A percentile compares a stretch with the other conserved stretches of the same genome.
These are phyloP conservation scores for Pyrenochaeta sp. DNA, from an alignment of 2,329 filamentous ascomycete species.

Conservation along the genomic window DNA sequence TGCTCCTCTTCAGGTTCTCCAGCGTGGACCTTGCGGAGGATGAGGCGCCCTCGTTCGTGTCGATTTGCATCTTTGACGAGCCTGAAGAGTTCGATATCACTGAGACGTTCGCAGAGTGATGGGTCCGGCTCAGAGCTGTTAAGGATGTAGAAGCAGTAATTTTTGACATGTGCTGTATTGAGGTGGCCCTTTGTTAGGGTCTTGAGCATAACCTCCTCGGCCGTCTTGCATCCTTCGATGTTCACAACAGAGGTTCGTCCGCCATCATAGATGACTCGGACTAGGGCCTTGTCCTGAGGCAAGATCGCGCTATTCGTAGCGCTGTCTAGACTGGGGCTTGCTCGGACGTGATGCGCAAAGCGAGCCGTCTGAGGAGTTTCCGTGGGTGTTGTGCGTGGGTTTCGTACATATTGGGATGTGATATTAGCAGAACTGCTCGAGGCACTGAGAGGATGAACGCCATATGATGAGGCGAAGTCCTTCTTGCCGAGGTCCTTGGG, in stretches of 20 bases:
- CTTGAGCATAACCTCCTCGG: conserved; percentile 90
- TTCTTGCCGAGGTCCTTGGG: conserved; percentile 63
- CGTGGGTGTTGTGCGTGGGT: conserved; percentile 62
- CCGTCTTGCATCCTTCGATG: conserved; percentile 87
- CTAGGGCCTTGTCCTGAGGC: conserved; percentile 85
- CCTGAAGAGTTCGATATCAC: conserved; percentile 87
- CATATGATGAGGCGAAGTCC: conserved; percentile 61
- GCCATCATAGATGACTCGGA: conserved; percentile 90
- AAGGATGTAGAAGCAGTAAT: conserved; percentile 96
- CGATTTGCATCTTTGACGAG: conserved; percentile 88
- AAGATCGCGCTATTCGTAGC: conserved; percentile 78
- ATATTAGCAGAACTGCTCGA: conserved; percentile 57
- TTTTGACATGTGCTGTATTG: conserved; percentile 88
- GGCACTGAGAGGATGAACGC: conserved; percentile 63
- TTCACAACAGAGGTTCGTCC: conserved; percentile 94
- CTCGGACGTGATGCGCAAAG: conserved; percentile 75
- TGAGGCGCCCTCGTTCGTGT: conserved; percentile 88
- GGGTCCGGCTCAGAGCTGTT: conserved; percentile 85
- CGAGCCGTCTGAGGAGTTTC: conserved; percentile 70
- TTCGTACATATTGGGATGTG: conserved; percentile 56
- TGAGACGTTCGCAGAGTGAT: conserved; percentile 79
- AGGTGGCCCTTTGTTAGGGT: conserved; percentile 88
- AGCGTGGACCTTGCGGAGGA: conserved; percentile 89
- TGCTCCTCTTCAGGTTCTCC: conserved; percentile 90
- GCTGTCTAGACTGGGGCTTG: conserved; percentile 85